phyloP scores from a whole-genome alignment of 176 grass and related monocot genomes.

The Oropetium thomaeum region DNA sequence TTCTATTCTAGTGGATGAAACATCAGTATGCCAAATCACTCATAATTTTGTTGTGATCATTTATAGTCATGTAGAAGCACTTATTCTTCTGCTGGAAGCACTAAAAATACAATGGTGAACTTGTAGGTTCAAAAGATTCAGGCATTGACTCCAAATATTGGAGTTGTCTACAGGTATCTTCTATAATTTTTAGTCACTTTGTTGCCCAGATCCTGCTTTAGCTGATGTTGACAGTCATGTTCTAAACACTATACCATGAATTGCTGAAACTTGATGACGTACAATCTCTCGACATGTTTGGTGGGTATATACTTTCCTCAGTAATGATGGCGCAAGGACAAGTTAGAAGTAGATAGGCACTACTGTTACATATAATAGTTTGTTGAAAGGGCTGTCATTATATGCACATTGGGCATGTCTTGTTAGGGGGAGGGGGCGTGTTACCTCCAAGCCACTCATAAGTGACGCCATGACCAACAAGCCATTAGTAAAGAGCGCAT shows the following conservation, averaged over 20 bases:
- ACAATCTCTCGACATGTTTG: neutral
- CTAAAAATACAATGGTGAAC: neutral
- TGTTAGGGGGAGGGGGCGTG: too few relatives aligned
- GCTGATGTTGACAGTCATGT: neutral
- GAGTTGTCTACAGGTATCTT: slow-evolving; percentile 44
- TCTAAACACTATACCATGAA: neutral
- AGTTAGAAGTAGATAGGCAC: neutral
- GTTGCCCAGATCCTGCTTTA: neutral
- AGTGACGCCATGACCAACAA: too few relatives aligned
- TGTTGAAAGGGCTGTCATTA: too few relatives aligned
- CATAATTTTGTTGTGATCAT: neutral
- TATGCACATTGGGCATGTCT: neutral
- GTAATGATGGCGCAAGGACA: neutral
- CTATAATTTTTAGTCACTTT: neutral
- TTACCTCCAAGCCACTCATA: too few relatives aligned
- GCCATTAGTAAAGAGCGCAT: too few relatives aligned
- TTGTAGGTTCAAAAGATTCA: slow-evolving; percentile 49
- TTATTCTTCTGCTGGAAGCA: neutral
- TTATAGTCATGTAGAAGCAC: neutral
- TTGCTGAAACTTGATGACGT: neutral
- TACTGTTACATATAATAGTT: neutral
- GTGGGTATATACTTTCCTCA: neutral
- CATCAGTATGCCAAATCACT: slow-evolving; percentile 31
- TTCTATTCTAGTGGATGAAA: slow-evolving; percentile 72
- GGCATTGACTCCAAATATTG: slow-evolving; percentile 43